These are phyloP conservation scores for Athelia sp. DNA, from an alignment of 1,284 basidiomycete genomes.

Conservation along the genomic window DNA sequence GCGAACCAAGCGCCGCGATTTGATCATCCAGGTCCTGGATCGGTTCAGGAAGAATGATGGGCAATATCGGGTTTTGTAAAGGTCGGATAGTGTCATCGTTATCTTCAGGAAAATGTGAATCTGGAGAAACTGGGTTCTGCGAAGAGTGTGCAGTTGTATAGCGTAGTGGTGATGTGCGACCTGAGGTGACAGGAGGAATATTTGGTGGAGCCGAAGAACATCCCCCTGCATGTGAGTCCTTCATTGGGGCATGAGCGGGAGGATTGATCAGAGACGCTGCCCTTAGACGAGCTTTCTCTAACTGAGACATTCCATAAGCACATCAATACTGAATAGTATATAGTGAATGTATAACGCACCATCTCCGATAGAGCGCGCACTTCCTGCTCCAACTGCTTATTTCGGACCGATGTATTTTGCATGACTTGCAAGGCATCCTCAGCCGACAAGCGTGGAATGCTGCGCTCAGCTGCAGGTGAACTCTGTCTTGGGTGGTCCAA, in stretches of 20 bases:
- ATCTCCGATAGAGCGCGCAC: conserved; percentile 32
- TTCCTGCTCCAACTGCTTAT: conserved; percentile 41
- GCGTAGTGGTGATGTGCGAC: no score
- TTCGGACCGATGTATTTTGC: conserved; percentile 32
- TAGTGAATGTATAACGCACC: conserved; percentile 23
- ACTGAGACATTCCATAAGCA: background rate
- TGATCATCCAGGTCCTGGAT: conserved; percentile 15
- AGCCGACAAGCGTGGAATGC: conserved; percentile 6
- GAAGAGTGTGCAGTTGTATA: no score
- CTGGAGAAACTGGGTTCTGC: no score
- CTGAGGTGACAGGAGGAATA: no score
- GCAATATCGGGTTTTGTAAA: background rate
- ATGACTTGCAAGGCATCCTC: conserved; percentile 38
- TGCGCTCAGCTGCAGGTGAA: background rate
- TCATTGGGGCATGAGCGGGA: background rate
- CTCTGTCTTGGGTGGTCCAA: background rate
- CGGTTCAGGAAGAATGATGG: background rate
- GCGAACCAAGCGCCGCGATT: conserved; percentile 14
- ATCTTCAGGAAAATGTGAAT: no score
- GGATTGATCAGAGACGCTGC: background rate
- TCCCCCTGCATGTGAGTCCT: background rate
- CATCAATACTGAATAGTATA: conserved; percentile 8
- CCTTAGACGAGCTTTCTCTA: background rate
- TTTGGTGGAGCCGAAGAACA: no score
- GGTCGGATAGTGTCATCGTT: background rate